Conservation (phyloP, 768 basidiomycete species). For the Hysterangium stoloniferum region DNA sequence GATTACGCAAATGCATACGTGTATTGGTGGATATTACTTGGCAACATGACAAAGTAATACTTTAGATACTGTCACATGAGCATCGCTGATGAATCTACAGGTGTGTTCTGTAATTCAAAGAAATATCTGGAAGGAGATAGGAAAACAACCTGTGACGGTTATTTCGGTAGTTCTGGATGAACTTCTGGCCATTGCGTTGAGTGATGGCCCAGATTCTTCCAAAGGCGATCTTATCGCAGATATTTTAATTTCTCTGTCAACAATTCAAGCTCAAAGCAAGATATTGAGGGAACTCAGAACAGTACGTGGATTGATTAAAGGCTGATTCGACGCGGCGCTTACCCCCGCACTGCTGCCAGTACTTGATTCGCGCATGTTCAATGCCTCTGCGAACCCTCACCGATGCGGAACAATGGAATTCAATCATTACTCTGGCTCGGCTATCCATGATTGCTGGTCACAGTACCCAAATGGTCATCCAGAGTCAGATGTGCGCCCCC, state of each 20-base stretch:
- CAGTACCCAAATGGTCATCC: slow-evolving; percentile 50
- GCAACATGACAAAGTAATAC: slow-evolving; percentile 53
- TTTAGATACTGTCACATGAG: neutral
- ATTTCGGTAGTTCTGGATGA: slow-evolving; percentile 74
- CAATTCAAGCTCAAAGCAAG: slow-evolving; percentile 69
- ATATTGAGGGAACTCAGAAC: slow-evolving; percentile 74
- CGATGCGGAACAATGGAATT: slow-evolving; percentile 71
- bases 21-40: slow-evolving; percentile 69
- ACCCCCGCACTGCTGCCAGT: no score
- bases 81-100: slow-evolving; percentile 26
- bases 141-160: slow-evolving; percentile 42
- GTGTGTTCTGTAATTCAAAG: slow-evolving; percentile 60
- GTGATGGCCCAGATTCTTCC: slow-evolving; percentile 67
- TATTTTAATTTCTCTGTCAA: slow-evolving; percentile 64
- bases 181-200: slow-evolving; percentile 72
- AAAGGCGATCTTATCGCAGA: slow-evolving; percentile 72
- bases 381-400: slow-evolving; percentile 53
- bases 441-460: slow-evolving; percentile 65
- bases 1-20: slow-evolving; percentile 76
- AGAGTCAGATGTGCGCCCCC: slow-evolving; percentile 72
- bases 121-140: slow-evolving; percentile 71
- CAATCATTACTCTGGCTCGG: slow-evolving; percentile 72
- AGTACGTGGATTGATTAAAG: slow-evolving; percentile 35
- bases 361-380: slow-evolving; percentile 62
- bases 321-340: neutral